These are phyloP conservation scores for Hura crepitans DNA, from an alignment of 441 rosid genomes.

Conservation along the genomic window DNA sequence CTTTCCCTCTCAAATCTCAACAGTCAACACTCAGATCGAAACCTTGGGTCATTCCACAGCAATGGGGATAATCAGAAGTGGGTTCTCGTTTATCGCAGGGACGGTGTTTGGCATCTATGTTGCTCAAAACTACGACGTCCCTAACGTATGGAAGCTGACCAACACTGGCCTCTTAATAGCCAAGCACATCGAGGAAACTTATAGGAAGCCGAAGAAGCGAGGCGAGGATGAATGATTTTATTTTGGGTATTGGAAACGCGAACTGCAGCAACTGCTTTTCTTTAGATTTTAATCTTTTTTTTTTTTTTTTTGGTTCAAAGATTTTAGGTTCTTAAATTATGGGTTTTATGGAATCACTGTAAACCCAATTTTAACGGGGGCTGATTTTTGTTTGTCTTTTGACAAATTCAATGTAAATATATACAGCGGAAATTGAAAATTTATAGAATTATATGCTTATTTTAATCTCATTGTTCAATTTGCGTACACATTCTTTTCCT, in stretches of 20 bases:
- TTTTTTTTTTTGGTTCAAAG: too few species aligned
- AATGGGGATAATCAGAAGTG: constrained; percentile 52
- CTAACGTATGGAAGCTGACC: constrained; percentile 48
- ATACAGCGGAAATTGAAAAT: not conserved
- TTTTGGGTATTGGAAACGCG: not conserved
- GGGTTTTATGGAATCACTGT: constrained; percentile 14
- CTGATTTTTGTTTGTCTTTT: not conserved
- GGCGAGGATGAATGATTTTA: constrained; percentile 35
- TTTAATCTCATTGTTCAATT: constrained; percentile 3
- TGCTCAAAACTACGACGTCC: constrained; percentile 72
- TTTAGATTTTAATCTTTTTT: too few species aligned
- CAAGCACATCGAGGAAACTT: constrained; percentile 57
- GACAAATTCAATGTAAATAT: not conserved
- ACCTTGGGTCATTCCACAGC: not conserved
- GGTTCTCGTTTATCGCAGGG: constrained; percentile 47
- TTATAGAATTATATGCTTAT: not conserved
- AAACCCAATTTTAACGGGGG: too few species aligned
- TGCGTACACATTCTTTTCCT: not conserved
- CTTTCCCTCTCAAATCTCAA: not conserved
- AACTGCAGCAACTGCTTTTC: not conserved
- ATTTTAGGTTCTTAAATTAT: not conserved
- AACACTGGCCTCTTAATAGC: constrained; percentile 42
- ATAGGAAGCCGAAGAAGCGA: constrained; percentile 55
- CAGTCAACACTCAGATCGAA: not conserved
- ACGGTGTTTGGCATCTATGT: constrained; percentile 50